phyloP scores from a whole-genome alignment of 352 stramenopile species.

The Pythium brassicae region DNA sequence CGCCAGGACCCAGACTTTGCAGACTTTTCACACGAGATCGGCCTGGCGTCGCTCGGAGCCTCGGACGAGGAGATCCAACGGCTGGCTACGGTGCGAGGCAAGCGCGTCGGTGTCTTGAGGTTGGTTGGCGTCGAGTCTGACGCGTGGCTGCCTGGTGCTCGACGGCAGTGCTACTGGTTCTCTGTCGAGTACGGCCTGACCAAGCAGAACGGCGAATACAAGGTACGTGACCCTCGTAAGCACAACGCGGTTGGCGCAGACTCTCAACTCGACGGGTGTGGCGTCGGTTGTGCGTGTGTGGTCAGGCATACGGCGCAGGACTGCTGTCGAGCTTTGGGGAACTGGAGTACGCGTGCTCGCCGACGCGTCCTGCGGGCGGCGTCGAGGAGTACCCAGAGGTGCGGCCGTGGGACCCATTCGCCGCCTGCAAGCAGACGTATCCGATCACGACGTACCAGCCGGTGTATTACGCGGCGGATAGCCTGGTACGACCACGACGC shows the following conservation, averaged over 20 bases:
- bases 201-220: conserved; percentile 90
- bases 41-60: conserved; percentile 93
- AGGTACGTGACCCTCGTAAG: conserved; percentile 36
- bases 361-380: conserved; percentile 49
- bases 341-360: conserved; percentile 93
- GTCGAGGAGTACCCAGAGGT: conserved; percentile 79
- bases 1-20: conserved; percentile 93
- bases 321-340: conserved; percentile 97
- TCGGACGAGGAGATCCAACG: conserved; percentile 94
- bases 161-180: conserved; percentile 94
- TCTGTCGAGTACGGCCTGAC: conserved; percentile 97
- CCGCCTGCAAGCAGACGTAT: conserved; percentile 92
- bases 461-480: conserved; percentile 96
- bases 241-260: neutral
- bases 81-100: conserved; percentile 75
- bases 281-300: conserved; percentile 6
- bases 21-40: conserved; percentile 97
- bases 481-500: conserved; percentile 46
- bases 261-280: no score
- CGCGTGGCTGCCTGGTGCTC: neutral
- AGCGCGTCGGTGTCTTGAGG: no score
- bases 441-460: conserved; percentile 98
- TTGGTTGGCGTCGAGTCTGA: neutral
- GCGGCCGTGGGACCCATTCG: conserved; percentile 92
- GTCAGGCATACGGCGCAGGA: conserved; percentile 90